Percentiles rank a stretch among this genome's conserved stretches.
phyloP scores from a whole-genome alignment of 2,329 filamentous ascomycete genomes.

The Arachnomyces sp. region DNA sequence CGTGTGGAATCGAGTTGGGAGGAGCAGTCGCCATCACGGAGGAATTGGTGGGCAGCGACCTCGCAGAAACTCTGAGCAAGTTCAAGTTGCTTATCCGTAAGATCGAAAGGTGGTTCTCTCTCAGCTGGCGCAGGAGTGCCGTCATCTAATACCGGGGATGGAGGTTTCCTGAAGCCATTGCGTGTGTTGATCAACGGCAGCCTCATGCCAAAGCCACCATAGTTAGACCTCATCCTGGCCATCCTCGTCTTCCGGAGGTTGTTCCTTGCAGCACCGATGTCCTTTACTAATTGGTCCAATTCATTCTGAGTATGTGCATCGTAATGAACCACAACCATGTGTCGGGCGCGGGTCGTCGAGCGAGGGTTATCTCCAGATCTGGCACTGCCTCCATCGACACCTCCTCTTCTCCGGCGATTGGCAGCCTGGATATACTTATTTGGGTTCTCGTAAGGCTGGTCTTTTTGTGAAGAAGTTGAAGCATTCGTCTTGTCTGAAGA shows the following conservation, averaged over 20 bases:
- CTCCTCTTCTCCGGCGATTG: slow-evolving; percentile 28
- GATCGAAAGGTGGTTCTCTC: slow-evolving; percentile 58
- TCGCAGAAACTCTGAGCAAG: slow-evolving; percentile 74
- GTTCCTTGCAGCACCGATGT: slow-evolving; percentile 71
- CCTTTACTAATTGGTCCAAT: slow-evolving; percentile 74
- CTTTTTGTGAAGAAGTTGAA: background rate
- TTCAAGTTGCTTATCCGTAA: slow-evolving; percentile 70
- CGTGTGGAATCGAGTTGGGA: slow-evolving; percentile 65
- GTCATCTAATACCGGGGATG: slow-evolving; percentile 18
- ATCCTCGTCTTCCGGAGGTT: slow-evolving; percentile 79
- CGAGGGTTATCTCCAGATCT: slow-evolving; percentile 21
- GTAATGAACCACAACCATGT: slow-evolving; percentile 83
- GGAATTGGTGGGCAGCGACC: slow-evolving; percentile 75
- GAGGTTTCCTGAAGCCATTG: slow-evolving; percentile 14
- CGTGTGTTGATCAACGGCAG: slow-evolving; percentile 6
- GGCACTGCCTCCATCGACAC: slow-evolving; percentile 24
- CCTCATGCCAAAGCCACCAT: slow-evolving; percentile 8
- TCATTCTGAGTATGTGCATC: slow-evolving; percentile 77
- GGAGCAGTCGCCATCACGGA: slow-evolving; percentile 80
- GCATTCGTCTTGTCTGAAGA: background rate
- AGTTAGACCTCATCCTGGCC: slow-evolving; percentile 21
- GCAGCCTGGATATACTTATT: slow-evolving; percentile 15
- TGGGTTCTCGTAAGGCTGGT: slow-evolving; percentile 10
- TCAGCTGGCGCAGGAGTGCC: slow-evolving; percentile 39
- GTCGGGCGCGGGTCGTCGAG: slow-evolving; percentile 58